Evolutionary conservation across 305 asterid species (phyloP).

Genomic region (Euphrasia arctica): DNA sequence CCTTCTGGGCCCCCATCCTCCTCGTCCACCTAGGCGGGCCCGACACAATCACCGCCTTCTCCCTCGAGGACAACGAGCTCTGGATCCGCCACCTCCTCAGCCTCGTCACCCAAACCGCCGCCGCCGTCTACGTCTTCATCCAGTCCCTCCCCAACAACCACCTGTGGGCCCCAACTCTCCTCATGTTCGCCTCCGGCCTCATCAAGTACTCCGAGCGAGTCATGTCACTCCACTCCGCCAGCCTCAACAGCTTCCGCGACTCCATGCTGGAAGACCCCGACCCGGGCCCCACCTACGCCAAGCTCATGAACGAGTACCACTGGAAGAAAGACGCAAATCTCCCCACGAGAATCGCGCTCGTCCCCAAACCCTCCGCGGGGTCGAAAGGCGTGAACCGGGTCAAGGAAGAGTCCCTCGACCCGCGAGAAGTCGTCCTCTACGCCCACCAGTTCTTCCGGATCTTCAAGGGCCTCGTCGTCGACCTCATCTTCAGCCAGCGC

Average conservation of each 20-base stretch:
- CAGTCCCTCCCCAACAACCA: constrained; percentile 33
- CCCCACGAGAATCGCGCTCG: constrained; percentile 30
- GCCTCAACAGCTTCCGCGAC: constrained; percentile 22
- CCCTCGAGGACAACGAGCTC: constrained; percentile 59
- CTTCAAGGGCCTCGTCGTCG: constrained; percentile 56
- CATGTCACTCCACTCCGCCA: constrained; percentile 33
- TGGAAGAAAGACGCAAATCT: constrained; percentile 39
- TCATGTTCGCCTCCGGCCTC: constrained; percentile 43
- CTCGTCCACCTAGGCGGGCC: constrained; percentile 74
- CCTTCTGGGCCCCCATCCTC: constrained; percentile 58
- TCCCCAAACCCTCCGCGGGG: constrained; percentile 26
- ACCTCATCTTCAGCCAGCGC: constrained; percentile 42
- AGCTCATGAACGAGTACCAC: constrained; percentile 44
- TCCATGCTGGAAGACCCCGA: constrained; percentile 28
- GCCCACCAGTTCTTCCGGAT: constrained; percentile 38
- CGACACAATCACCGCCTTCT: constrained; percentile 57
- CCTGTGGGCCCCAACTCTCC: constrained; percentile 39
- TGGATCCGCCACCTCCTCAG: constrained; percentile 49
- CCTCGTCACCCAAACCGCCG: constrained; percentile 35
- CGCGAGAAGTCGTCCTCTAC: constrained; percentile 32
- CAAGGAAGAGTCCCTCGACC: constrained; percentile 26
- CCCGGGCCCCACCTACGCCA: constrained; percentile 51
- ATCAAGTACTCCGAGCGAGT: constrained; percentile 32
- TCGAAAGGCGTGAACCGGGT: constrained; percentile 24
- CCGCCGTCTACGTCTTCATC: constrained; percentile 42